phyloP scores from a whole-genome alignment of 352 stramenopile species.

The Globisporangium middletonii region DNA sequence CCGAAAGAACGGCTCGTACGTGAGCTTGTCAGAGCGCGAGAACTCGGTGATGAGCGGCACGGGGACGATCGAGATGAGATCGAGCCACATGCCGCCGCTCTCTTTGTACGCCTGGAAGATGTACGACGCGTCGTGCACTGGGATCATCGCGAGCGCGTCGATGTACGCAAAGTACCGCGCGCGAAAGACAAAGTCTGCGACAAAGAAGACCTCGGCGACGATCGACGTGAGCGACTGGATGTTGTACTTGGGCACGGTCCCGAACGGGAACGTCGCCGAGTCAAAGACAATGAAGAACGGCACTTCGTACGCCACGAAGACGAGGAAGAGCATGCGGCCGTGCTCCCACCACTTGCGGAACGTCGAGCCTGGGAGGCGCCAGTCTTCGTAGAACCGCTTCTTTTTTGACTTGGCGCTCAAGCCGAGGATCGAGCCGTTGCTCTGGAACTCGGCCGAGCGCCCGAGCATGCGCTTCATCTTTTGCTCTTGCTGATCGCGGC shows the following conservation, averaged over 20 bases:
- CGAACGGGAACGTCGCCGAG: constrained; percentile 48
- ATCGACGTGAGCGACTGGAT: constrained; percentile 45
- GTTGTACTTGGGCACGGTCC: constrained; percentile 24
- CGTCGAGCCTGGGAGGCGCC: constrained; percentile 39
- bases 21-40: constrained; percentile 23
- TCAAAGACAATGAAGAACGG: constrained; percentile 69
- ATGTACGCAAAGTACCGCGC: constrained; percentile 60
- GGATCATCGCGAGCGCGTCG: constrained; percentile 55
- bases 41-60: constrained; percentile 52
- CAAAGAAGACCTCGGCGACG: constrained; percentile 51
- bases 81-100: constrained; percentile 36
- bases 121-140: constrained; percentile 51
- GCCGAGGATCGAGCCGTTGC: constrained; percentile 4
- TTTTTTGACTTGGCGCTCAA: background rate
- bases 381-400: constrained; percentile 21
- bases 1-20: constrained; percentile 37
- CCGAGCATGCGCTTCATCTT: constrained; percentile 79
- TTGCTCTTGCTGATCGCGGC: constrained; percentile 61
- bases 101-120: constrained; percentile 66
- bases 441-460: constrained; percentile 20
- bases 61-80: constrained; percentile 54
- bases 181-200: constrained; percentile 44
- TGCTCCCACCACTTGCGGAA: constrained; percentile 66
- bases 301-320: constrained; percentile 61
- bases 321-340: constrained; percentile 31